Evolutionary conservation across 176 grass and related monocot species (phyloP).

Genomic region (Zizania latifolia): DNA sequence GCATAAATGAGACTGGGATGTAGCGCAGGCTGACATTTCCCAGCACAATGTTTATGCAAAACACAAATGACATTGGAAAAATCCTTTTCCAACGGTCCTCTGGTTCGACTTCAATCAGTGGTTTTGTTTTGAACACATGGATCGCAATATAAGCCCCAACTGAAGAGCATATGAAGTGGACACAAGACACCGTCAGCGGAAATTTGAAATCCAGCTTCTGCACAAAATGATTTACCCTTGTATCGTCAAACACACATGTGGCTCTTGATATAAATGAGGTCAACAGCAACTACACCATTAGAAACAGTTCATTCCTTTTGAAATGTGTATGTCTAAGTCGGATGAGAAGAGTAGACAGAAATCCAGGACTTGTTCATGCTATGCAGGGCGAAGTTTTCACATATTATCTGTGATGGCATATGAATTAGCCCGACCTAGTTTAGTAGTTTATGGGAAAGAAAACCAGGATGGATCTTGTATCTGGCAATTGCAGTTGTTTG

Average conservation of each 20-base stretch:
- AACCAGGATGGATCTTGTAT: not conserved
- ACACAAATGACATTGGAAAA: slow-evolving; percentile 97
- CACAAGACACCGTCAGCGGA: slow-evolving; percentile 86
- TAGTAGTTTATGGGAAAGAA: not conserved
- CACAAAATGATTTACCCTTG: not conserved
- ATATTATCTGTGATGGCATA: not conserved
- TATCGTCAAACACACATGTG: not conserved
- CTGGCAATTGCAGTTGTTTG: not conserved
- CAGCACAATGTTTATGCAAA: slow-evolving; percentile 96
- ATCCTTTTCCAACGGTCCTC: slow-evolving; percentile 95
- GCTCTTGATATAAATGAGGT: not conserved
- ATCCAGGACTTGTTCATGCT: not conserved
- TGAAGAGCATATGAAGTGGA: slow-evolving; percentile 95
- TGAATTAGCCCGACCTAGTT: not conserved
- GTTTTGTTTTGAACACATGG: slow-evolving; percentile 70
- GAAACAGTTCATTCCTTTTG: too few relatives aligned
- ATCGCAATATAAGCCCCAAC: slow-evolving; percentile 85
- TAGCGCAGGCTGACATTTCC: slow-evolving; percentile 94
- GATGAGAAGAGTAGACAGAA: too few relatives aligned
- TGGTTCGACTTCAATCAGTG: slow-evolving; percentile 66
- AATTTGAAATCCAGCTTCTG: slow-evolving; percentile 99
- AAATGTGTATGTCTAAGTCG: not conserved
- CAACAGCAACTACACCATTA: too few relatives aligned
- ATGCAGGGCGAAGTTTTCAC: not conserved
- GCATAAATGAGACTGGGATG: slow-evolving; percentile 97